Percentiles rank a stretch among this genome's conserved stretches.
Conservation (phyloP, 1,284 basidiomycete genomes). For the Coniferiporia weirii region DNA sequence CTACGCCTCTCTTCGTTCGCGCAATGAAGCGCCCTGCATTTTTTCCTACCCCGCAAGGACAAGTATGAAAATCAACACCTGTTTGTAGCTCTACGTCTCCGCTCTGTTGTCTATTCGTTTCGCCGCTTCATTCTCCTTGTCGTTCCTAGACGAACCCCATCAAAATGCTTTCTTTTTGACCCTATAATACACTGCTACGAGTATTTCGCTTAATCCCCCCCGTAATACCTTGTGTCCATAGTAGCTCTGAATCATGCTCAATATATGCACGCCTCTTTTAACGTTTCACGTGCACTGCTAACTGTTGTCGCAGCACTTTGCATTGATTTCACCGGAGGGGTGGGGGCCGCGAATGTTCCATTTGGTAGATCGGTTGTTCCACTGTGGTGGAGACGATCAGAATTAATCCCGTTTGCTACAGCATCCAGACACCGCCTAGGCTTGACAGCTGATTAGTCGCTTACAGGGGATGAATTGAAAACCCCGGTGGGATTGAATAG, state of each 20-base stretch:
- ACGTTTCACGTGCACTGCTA: background rate
- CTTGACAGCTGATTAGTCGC: too few species aligned
- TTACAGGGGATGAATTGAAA: background rate
- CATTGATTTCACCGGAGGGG: too few species aligned
- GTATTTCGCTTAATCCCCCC: background rate
- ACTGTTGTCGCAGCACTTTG: too few species aligned
- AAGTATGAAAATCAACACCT: background rate
- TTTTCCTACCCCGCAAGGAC: background rate
- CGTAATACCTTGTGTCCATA: conserved; percentile 4
- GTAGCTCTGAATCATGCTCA: background rate
- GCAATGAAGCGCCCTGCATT: background rate
- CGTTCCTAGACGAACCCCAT: background rate
- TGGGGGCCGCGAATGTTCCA: too few species aligned
- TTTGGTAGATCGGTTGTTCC: too few species aligned
- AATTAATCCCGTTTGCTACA: too few species aligned
- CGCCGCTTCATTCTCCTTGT: background rate
- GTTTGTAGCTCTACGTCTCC: conserved; percentile 7
- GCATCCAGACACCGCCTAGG: too few species aligned
- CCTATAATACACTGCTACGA: background rate
- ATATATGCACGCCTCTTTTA: background rate
- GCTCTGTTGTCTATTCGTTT: background rate
- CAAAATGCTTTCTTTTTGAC: background rate
- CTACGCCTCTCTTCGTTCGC: background rate
- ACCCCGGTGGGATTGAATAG: background rate
- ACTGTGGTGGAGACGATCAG: too few species aligned